Evolutionary conservation across 768 basidiomycete genomes (phyloP), one percentile per base, ranked within the genome.

Genomic region (Panaeolus cyanescens): DNA sequence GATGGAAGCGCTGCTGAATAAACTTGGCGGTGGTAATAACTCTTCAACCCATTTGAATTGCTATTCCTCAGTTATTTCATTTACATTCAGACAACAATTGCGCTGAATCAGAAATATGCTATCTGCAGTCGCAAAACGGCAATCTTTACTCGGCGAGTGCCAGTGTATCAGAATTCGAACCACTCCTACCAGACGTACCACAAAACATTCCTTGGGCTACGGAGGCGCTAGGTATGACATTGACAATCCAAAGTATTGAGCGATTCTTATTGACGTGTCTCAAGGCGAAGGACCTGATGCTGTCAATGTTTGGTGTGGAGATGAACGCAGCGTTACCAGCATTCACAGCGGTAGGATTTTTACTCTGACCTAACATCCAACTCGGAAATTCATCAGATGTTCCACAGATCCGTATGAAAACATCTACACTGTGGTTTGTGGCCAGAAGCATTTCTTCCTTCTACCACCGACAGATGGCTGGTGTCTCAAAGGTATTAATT

Each of bases 291-390:
- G 76, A 17, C 93, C 95, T 0, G 96, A 98, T 68, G 95, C 94
- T 5, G 93, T 94, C 2, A 97, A 97, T 70, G 69, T 98, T 19
- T 98, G 95, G 95, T 92, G 97, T 33, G 95, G 96, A 10, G 83
- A 91, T 67, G 78, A 80, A 58, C 76, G 79, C 60, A 95, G 93
- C 68, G 77, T 86, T 13, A 97, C 96, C 1, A 93, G 90, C 58
- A 82, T 96, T 45, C 96, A 98, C 71, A 91, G 86, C 68, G 95
- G 94, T 93, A 64, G 56, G 79, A 65, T 22, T 22, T 34, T 34
- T 6, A 34, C 6, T 6, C 13, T 34, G 33, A 6, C 33, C 7
- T 34, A 13, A 34, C 33, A n/a, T n/a, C 20, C 19, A 30, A 31
- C 50, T 22, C 39, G 0, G 37, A 32, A 28, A 19, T 30, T 58